Evolutionary conservation across 129 eudicot genomes (phyloP).

Genomic region (Deinandra increscens): DNA sequence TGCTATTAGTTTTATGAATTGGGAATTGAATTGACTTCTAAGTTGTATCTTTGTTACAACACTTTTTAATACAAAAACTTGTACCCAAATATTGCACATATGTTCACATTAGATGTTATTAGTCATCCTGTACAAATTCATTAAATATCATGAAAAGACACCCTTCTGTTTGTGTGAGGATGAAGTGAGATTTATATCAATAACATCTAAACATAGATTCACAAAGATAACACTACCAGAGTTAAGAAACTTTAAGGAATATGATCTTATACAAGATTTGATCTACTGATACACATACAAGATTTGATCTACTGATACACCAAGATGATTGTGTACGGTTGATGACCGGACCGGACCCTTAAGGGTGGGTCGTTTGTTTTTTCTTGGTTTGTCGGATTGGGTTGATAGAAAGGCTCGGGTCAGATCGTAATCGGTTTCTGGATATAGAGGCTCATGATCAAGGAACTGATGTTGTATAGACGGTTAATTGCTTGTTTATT

Average conservation of each 20-base stretch:
- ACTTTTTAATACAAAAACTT: neutral
- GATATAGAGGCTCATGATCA: too few species aligned
- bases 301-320: neutral
- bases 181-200: neutral
- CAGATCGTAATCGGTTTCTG: too few species aligned
- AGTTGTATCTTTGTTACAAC: neutral
- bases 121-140: neutral
- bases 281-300: too few species aligned
- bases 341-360: too few species aligned
- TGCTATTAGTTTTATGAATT: neutral
- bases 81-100: constrained; percentile 9
- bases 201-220: neutral
- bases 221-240: neutral
- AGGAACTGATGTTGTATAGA: too few species aligned
- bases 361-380: too few species aligned
- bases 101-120: neutral
- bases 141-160: neutral
- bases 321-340: neutral
- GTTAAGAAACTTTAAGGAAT: neutral
- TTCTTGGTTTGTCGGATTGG: too few species aligned
- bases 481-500: too few species aligned
- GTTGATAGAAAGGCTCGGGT: too few species aligned
- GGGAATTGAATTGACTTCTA: neutral
- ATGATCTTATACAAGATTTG: neutral
- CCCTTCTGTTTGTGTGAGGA: constrained; percentile 9